These are phyloP conservation scores for Colletotrichum eleusines DNA, from an alignment of 2,329 filamentous ascomycete genomes.

Conservation along the genomic window DNA sequence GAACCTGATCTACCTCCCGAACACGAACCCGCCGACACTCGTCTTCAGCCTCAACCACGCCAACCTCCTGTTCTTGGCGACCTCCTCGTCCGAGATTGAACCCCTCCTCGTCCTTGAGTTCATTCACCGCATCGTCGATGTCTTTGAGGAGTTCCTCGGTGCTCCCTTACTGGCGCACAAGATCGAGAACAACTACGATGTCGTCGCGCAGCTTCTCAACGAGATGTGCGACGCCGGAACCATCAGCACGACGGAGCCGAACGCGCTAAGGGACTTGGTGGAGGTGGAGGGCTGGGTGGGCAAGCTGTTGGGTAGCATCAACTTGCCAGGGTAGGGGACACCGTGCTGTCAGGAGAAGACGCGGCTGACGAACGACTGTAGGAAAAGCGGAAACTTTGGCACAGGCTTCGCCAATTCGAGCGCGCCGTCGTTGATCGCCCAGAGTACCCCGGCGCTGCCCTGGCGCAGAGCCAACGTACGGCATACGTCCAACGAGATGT, in stretches of 20 bases:
- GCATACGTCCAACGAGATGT: slow-evolving; percentile 96
- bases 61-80: slow-evolving; percentile 86
- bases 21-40: slow-evolving; percentile 85
- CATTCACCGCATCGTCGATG: slow-evolving; percentile 91
- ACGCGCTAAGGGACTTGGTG: slow-evolving; percentile 90
- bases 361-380: slow-evolving; percentile 43
- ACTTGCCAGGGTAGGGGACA: slow-evolving; percentile 74
- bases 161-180: slow-evolving; percentile 87
- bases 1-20: slow-evolving; percentile 86
- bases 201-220: slow-evolving; percentile 89
- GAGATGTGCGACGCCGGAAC: slow-evolving; percentile 97
- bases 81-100: slow-evolving; percentile 87
- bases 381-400: slow-evolving; percentile 55
- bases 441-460: slow-evolving; percentile 72
- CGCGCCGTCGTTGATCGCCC: slow-evolving; percentile 55
- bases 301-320: slow-evolving; percentile 89
- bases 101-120: slow-evolving; percentile 94
- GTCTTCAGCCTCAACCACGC: slow-evolving; percentile 91
- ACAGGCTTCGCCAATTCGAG: slow-evolving; percentile 55
- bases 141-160: slow-evolving; percentile 93
- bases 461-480: slow-evolving; percentile 94
- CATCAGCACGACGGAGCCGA: slow-evolving; percentile 92
- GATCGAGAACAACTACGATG: slow-evolving; percentile 91
- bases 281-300: slow-evolving; percentile 92
- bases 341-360: background rate